These are phyloP conservation scores for Apiotrichum gracile DNA, from an alignment of 1,284 basidiomycete genomes.

Conservation along the genomic window DNA sequence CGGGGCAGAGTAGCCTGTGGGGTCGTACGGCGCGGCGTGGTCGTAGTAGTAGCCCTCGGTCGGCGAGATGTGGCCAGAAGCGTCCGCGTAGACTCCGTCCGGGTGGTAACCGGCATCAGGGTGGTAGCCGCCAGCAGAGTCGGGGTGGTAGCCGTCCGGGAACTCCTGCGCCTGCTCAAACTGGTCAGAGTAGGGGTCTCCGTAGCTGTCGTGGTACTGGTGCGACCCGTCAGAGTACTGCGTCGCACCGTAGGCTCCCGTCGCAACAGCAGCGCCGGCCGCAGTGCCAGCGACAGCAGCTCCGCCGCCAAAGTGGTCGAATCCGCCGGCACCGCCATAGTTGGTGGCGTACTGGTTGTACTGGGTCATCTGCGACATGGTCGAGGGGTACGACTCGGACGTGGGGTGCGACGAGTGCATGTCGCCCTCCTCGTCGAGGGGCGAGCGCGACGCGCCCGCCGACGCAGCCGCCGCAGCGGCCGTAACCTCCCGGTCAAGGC, in stretches of 20 bases:
- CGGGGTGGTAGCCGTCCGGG: background rate
- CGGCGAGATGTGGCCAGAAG: too few relatives aligned
- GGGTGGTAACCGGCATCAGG: background rate
- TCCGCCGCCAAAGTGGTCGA: conserved; percentile 37
- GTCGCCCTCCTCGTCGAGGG: conserved; percentile 47
- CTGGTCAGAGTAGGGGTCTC: conserved; percentile 8
- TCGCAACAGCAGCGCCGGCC: conserved; percentile 21
- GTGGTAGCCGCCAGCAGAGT: background rate
- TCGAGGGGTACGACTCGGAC: conserved; percentile 40
- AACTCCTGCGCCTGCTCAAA: background rate
- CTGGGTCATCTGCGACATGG: conserved; percentile 43
- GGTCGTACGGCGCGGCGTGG: background rate
- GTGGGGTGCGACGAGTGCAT: conserved; percentile 27
- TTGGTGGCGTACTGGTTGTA: conserved; percentile 39
- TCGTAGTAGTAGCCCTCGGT: too few relatives aligned
- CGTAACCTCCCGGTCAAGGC: conserved; percentile 47
- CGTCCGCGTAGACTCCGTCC: background rate
- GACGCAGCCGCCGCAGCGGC: conserved; percentile 47
- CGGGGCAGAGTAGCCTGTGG: background rate
- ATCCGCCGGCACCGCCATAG: conserved; percentile 39
- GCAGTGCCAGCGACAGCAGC: conserved; percentile 8
- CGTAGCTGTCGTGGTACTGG: conserved; percentile 7
- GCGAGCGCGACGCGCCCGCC: conserved; percentile 35
- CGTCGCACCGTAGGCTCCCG: conserved; percentile 20
- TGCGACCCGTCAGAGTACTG: conserved; percentile 6